Conservation (phyloP, 177 flowering plant genomes). For the Vitis hybrid region DNA sequence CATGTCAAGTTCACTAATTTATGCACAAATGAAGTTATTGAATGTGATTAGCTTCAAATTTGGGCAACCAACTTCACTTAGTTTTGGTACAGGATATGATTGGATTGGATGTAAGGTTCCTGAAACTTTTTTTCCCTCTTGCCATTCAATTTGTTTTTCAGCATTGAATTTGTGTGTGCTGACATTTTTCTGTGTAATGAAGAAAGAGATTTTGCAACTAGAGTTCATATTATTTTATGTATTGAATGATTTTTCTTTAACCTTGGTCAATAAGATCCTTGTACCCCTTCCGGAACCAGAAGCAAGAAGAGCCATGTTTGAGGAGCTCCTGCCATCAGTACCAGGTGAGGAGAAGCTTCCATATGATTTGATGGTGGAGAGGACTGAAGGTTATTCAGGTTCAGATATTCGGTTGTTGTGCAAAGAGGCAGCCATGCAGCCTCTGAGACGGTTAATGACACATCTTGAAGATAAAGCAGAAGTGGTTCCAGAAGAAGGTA, state of each 20-base stretch:
- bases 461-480: conserved; percentile 65
- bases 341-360: conserved; percentile 58
- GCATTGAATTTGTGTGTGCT: too few species aligned
- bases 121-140: too few species aligned
- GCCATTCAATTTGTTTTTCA: too few species aligned
- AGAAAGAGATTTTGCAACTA: neutral
- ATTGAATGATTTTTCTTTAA: conserved; percentile 29
- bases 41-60: too few species aligned
- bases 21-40: too few species aligned
- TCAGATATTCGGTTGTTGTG: conserved; percentile 92
- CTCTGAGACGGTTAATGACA: conserved; percentile 78
- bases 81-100: too few species aligned
- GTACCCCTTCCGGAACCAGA: conserved; percentile 99
- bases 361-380: conserved; percentile 79
- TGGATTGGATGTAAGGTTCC: too few species aligned
- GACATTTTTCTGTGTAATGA: neutral
- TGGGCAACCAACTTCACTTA: too few species aligned
- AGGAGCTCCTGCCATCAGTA: conserved; percentile 65
- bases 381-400: conserved; percentile 90
- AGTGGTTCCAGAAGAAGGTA: conserved; percentile 84
- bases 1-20: too few species aligned
- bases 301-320: conserved; percentile 96
- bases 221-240: neutral
- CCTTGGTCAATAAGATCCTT: conserved; percentile 62
- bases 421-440: conserved; percentile 99